These are phyloP conservation scores for Phytophthora vignae DNA, from an alignment of 352 stramenopile genomes.

Conservation along the genomic window DNA sequence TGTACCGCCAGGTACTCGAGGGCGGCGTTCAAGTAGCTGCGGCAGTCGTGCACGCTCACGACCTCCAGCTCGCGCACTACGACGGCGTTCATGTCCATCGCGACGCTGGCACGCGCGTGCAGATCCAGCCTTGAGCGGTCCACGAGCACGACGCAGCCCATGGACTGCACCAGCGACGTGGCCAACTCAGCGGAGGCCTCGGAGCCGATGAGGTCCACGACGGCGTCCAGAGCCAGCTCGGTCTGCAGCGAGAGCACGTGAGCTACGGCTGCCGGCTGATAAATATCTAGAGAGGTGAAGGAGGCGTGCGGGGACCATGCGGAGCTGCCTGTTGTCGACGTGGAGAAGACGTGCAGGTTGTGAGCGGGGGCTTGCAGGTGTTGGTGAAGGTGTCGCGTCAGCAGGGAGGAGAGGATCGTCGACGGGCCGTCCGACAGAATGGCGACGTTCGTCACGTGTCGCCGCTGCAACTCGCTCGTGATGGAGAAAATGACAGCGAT, in stretches of 20 bases:
- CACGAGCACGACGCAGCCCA: constrained; percentile 54
- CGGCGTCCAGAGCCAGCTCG: constrained; percentile 46
- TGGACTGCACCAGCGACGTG: constrained; percentile 50
- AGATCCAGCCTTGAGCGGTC: constrained; percentile 44
- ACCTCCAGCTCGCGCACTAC: constrained; percentile 75
- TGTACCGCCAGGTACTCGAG: constrained; percentile 55
- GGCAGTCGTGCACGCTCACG: constrained; percentile 47
- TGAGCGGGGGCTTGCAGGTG: constrained; percentile 20
- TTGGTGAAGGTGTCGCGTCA: constrained; percentile 44
- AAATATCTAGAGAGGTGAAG: constrained; percentile 45
- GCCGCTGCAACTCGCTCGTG: constrained; percentile 33
- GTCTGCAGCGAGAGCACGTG: constrained; percentile 32
- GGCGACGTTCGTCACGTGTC: constrained; percentile 35
- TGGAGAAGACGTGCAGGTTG: constrained; percentile 45
- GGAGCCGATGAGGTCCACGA: constrained; percentile 62
- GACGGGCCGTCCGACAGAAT: constrained; percentile 32
- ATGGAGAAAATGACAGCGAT: constrained; percentile 48
- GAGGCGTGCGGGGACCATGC: constrained; percentile 33
- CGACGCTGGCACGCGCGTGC: constrained; percentile 34
- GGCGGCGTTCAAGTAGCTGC: constrained; percentile 35
- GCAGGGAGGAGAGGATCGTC: constrained; percentile 39
- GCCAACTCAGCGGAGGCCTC: constrained; percentile 54
- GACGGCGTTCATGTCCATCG: constrained; percentile 76
- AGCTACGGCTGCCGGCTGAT: constrained; percentile 33
- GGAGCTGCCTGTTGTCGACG: constrained; percentile 10